Evolutionary conservation across 345 rosid species (phyloP).

Genomic region (Erucastrum elatum): DNA sequence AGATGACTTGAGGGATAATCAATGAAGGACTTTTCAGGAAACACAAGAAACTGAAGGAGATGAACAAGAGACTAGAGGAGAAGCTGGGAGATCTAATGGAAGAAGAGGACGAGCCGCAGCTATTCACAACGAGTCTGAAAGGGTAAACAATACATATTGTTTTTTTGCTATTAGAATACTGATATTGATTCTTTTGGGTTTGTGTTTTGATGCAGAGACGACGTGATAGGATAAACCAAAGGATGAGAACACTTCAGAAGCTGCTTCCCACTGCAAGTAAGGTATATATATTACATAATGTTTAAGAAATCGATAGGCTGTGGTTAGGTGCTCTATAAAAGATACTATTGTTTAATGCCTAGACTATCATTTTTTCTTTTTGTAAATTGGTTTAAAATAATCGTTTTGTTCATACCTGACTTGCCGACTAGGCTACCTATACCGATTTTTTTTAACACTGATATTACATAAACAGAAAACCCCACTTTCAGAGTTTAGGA

Average conservation of each 20-base stretch:
- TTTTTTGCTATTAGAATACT: background rate
- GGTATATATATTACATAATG: slow-evolving; percentile 36
- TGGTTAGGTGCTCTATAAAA: too few species aligned
- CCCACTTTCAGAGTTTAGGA: background rate
- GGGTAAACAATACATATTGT: slow-evolving; percentile 38
- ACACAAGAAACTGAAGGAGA: slow-evolving; percentile 55
- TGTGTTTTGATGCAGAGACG: slow-evolving; percentile 43
- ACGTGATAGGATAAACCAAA: slow-evolving; percentile 71
- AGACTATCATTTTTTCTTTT: too few species aligned
- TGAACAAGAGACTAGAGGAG: slow-evolving; percentile 43
- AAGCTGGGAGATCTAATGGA: slow-evolving; percentile 46
- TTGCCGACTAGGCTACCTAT: too few species aligned
- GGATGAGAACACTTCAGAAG: slow-evolving; percentile 73
- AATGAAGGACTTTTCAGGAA: slow-evolving; percentile 14
- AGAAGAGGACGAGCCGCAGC: slow-evolving; percentile 52
- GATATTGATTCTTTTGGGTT: background rate
- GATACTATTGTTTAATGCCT: too few species aligned
- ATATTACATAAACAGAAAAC: background rate
- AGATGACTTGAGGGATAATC: background rate
- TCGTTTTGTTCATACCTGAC: too few species aligned
- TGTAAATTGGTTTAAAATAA: too few species aligned
- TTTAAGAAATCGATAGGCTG: too few species aligned
- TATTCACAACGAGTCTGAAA: slow-evolving; percentile 58
- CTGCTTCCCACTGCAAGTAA: slow-evolving; percentile 70
- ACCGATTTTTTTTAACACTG: too few species aligned